Base-by-base conservation (phyloP, 805 yeast species). In the Candida odintsovae region DNA sequence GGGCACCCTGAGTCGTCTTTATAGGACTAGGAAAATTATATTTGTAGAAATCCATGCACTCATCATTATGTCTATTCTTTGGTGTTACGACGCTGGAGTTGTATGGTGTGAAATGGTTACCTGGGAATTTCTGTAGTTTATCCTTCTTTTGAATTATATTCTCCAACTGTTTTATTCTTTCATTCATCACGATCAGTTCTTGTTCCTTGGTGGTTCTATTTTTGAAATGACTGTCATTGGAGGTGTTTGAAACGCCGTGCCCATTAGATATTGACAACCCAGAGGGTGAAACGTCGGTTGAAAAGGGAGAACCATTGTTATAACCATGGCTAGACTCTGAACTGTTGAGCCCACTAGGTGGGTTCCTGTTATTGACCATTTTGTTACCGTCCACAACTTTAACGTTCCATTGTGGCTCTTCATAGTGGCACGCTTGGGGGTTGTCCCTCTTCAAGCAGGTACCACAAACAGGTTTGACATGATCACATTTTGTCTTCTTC, bases 401-500 rank as follows among this genome's bases (percentile, higher is more conserved):
- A 8, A 53, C 49, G 22, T 46, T 53, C 62, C 61, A 58, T 3
- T 47, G 48, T 6, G 56, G 44, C n/a, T 53, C 55, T 15, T 50
- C 57, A 35, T 59, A 59, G 9, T 43, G 47, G 40, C 64, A 59
- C 18, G 20, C 36, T 31, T 42, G 40, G 0, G 55, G 38, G 36
- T 48, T 48, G 8, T 49, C 56, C 13, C 53, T 46, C 29, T 46
- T 52, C 29, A 41, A 36, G 28, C 64, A 60, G 2, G 50, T 41
- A 0, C 56, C 54, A 40, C 64, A 60, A 1, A 45, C 48, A 1
- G 64, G 64, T 41, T 53, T 57, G 0, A 20, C 37, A 37, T 57
- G 54, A 40, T 60, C 63, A 40, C 64, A 60, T 51, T 52, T 59
- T 11, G 55, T 57, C 51, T 60, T 60, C 48, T 52, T 53, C 35